Base-by-base conservation (phyloP, 2,329 filamentous ascomycete genomes). In the Knoxdaviesia proteae region DNA sequence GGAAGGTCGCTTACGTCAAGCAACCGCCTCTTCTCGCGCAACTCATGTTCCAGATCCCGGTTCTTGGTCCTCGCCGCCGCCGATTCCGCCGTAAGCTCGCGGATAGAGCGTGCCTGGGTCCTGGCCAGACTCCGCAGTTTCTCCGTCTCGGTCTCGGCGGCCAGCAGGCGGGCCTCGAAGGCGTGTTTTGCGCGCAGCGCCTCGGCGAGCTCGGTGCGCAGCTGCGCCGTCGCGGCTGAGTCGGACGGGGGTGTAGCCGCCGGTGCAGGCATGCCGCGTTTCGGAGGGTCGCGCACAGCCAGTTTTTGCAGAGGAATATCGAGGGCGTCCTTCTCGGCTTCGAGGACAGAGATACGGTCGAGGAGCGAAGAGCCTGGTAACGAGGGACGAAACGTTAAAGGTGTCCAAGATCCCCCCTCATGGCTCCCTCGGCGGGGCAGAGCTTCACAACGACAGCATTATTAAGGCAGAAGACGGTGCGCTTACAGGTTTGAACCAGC, bases 41-140 rank as follows among this genome's bases (percentile, higher is more conserved):
- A 60, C 63, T 96, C 90, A 52, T 92, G 83, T 47, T 92, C 84
- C 32, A 81, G 67, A 57, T 94, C 88, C 48, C 73, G 77, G 36
- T 93, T 62, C 47, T 77, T 77, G 37, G 74, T 68, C 41, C 71
- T 65, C 11, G 90, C 61, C 2, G 65, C 59, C 11, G 68, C 65
- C 34, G 74, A 71, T 51, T 86, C 77, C 30, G 65, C 61, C 20
- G 74, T 71, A 11, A 92, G 61, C 29, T 69, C 62, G 10, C 65
- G 62, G 42, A 94, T 68, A 11, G 68, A 65, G 50, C 68, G 70
- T 6, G 62, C 58, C 45, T 88, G 78, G n/a, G 64, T 60, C 38
- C 65, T 67, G 5, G 67, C 66, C 50, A 74, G 72, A 33, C 64
- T 56, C 36, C 74, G 76, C n/a, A 86, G 60, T 31, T 66, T 67